Evolutionary conservation across 2,329 filamentous ascomycete genomes (phyloP).

Genomic region (Ophiostoma ulmi): DNA sequence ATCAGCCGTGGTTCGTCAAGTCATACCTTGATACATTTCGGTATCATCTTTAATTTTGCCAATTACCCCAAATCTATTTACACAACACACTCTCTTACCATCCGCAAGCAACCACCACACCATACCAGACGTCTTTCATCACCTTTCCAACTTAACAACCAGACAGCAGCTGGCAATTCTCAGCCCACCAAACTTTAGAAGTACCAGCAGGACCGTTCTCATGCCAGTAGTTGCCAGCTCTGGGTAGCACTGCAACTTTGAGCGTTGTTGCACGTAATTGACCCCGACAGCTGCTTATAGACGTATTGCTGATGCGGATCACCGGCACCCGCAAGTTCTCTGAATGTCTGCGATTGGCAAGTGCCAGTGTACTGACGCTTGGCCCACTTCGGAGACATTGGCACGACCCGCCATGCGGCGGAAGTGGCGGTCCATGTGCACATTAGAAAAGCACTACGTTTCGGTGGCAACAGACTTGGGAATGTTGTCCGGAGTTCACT

Average conservation of each 20-base stretch:
- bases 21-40: too few species aligned
- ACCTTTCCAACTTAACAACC: background rate
- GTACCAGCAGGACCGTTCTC: background rate
- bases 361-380: background rate
- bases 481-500: background rate
- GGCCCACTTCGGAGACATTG: background rate
- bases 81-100: background rate
- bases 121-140: background rate
- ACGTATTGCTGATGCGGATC: background rate
- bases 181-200: background rate
- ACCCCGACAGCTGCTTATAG: background rate
- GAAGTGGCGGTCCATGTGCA: background rate
- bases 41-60: background rate
- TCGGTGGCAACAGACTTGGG: background rate
- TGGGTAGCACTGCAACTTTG: background rate
- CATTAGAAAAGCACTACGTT: background rate
- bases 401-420: background rate
- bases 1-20: too few species aligned
- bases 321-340: background rate
- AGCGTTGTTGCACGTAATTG: background rate
- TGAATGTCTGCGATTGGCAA: background rate
- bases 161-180: background rate
- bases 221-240: background rate
- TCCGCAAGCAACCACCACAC: background rate
- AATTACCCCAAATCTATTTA: background rate